A percentile compares a stretch with the other conserved stretches of the same genome.
phyloP scores from a whole-genome alignment of 148 eudicot genomes.

The Silene latifolia region DNA sequence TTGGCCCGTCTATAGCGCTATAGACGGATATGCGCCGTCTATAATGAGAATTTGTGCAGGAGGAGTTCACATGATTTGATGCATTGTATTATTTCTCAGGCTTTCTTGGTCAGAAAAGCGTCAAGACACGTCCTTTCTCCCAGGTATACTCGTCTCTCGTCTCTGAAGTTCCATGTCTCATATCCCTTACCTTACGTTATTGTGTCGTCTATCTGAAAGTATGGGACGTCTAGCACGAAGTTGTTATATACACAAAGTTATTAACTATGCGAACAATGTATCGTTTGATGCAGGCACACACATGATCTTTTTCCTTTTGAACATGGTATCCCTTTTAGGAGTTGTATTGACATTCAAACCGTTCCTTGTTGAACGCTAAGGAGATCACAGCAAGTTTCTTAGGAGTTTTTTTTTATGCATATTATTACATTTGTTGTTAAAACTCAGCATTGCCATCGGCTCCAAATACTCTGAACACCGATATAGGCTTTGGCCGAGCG shows the following conservation, averaged over 20 bases:
- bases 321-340: conserved; percentile 25
- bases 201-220: no score
- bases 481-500: no score
- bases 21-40: no score
- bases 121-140: conserved; percentile 30
- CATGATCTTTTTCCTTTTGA: conserved; percentile 35
- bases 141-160: conserved; percentile 29
- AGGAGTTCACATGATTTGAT: not conserved
- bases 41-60: no score
- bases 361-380: conserved; percentile 26
- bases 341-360: conserved; percentile 33
- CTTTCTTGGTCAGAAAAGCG: conserved; percentile 44
- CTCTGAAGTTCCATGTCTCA: no score
- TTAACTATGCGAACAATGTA: not conserved
- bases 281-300: conserved; percentile 21
- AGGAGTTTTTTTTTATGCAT: no score
- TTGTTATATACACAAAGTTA: not conserved
- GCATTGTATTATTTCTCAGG: conserved; percentile 17
- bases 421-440: no score
- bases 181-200: no score
- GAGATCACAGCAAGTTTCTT: conserved; percentile 6
- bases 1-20: no score
- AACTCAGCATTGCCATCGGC: no score
- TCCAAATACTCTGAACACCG: no score
- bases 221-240: no score